Percentiles rank a stretch among this genome's conserved stretches.
phyloP scores from a whole-genome alignment of 352 stramenopile species.

The Globisporangium okanoganense region DNA sequence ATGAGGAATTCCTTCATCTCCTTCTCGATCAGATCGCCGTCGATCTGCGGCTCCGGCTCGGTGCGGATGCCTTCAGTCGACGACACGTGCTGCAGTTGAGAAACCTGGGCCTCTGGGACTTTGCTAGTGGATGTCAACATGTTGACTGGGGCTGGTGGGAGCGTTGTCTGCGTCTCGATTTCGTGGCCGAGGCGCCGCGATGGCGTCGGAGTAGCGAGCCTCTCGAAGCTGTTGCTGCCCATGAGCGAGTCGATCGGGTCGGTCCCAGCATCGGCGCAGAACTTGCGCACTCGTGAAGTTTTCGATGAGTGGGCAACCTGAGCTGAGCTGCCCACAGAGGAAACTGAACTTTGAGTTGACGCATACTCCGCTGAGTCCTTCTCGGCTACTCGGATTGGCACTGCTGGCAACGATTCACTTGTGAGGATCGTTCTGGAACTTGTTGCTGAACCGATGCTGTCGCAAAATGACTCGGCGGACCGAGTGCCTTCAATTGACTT shows the following conservation, averaged over 20 bases:
- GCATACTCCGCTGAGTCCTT: no score
- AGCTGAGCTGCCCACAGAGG: not conserved
- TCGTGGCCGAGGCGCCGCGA: conserved; percentile 18
- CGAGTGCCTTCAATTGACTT: no score
- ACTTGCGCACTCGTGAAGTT: not conserved
- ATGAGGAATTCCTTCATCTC: conserved; percentile 60
- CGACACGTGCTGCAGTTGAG: not conserved
- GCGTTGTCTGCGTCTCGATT: conserved; percentile 48
- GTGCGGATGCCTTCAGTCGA: not conserved
- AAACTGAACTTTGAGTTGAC: not conserved
- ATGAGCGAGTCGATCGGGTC: conserved; percentile 58
- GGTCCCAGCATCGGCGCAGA: conserved; percentile 41
- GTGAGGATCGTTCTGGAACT: not conserved
- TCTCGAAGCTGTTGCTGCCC: conserved; percentile 8
- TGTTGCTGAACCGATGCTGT: not conserved
- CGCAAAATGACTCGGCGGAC: not conserved
- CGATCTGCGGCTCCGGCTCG: conserved; percentile 21
- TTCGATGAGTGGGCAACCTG: no score
- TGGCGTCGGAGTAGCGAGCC: not conserved
- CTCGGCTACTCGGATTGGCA: no score
- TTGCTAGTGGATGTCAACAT: no score
- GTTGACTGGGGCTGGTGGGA: conserved; percentile 38
- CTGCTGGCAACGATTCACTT: not conserved
- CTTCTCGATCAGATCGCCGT: conserved; percentile 35
- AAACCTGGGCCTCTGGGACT: not conserved